phyloP scores from a whole-genome alignment of 306 rosid species.

The Cucumis hystrix region DNA sequence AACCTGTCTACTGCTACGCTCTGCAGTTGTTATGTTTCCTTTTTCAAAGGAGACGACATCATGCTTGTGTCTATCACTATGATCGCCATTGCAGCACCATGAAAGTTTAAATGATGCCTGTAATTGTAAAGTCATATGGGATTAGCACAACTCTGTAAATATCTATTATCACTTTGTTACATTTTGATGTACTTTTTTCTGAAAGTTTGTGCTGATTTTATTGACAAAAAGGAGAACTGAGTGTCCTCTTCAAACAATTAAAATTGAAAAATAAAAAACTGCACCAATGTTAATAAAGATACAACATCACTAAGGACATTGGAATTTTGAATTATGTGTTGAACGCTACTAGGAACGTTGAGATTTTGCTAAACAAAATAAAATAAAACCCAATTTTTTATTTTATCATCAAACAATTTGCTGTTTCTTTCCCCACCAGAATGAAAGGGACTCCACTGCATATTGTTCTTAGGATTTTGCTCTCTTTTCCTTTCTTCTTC shows the following conservation, averaged over 20 bases:
- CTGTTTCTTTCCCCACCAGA: not conserved
- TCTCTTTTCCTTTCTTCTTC: not conserved
- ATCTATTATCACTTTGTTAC: not conserved
- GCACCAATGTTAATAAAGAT: not conserved
- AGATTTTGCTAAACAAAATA: not conserved
- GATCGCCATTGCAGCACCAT: conserved; percentile 81
- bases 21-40: conserved; percentile 93
- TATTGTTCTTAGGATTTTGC: not conserved
- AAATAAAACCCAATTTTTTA: not conserved
- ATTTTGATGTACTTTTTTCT: not conserved
- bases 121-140: conserved; percentile 7
- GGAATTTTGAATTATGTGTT: not conserved
- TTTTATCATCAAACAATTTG: not conserved
- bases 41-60: conserved; percentile 86
- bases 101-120: conserved; percentile 90
- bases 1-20: conserved; percentile 97
- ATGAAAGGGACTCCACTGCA: not conserved
- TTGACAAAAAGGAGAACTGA: not conserved
- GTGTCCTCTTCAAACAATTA: not conserved
- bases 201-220: not conserved
- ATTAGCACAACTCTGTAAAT: not conserved
- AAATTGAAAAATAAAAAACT: not conserved
- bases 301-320: not conserved
- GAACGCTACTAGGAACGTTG: not conserved
- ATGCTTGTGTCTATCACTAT: conserved; percentile 82